A percentile compares a stretch with the other conserved stretches of the same genome.
Evolutionary conservation across 2,329 filamentous ascomycete genomes (phyloP).

Genomic region (Colletotrichum sp.): DNA sequence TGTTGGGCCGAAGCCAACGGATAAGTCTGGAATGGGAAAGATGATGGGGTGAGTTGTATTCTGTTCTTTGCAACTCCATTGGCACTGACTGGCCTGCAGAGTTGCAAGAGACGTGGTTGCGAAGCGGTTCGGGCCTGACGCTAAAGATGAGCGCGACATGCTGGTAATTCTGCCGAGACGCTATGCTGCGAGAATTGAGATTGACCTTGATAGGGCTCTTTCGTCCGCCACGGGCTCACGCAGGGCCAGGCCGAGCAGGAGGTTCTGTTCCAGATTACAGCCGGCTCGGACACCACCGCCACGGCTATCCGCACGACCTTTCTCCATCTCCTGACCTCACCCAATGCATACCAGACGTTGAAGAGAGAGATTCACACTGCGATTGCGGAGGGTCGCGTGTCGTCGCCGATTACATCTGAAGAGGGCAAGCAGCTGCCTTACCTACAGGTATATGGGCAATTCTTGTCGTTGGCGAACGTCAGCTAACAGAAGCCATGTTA

Average conservation of each 20-base stretch:
- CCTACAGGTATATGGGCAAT: conserved; percentile 43
- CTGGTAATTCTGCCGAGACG: conserved; percentile 22
- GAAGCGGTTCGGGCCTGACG: conserved; percentile 30
- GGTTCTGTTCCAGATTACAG: conserved; percentile 29
- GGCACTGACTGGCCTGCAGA: neutral
- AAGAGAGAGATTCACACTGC: conserved; percentile 49
- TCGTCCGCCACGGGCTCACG: conserved; percentile 46
- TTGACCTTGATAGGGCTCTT: conserved; percentile 26
- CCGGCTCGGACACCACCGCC: conserved; percentile 56
- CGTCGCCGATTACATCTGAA: conserved; percentile 31
- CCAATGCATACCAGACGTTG: conserved; percentile 46
- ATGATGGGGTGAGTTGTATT: conserved; percentile 22
- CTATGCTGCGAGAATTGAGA: accelerated
- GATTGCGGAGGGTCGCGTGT: conserved; percentile 29
- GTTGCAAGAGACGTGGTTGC: conserved; percentile 39
- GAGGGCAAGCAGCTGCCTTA: conserved; percentile 36
- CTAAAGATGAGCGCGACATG: conserved; percentile 36
- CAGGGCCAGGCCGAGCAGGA: conserved; percentile 33
- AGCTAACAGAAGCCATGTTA: conserved; percentile 35
- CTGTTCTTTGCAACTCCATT: no score
- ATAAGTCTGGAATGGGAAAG: conserved; percentile 17
- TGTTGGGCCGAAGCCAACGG: conserved; percentile 24
- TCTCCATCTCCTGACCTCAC: conserved; percentile 52
- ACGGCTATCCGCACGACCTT: conserved; percentile 53
- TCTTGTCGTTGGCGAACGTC: neutral